These are phyloP conservation scores for Daldinia concentrica DNA, from an alignment of 495 filamentous ascomycete genomes.

Conservation along the genomic window DNA sequence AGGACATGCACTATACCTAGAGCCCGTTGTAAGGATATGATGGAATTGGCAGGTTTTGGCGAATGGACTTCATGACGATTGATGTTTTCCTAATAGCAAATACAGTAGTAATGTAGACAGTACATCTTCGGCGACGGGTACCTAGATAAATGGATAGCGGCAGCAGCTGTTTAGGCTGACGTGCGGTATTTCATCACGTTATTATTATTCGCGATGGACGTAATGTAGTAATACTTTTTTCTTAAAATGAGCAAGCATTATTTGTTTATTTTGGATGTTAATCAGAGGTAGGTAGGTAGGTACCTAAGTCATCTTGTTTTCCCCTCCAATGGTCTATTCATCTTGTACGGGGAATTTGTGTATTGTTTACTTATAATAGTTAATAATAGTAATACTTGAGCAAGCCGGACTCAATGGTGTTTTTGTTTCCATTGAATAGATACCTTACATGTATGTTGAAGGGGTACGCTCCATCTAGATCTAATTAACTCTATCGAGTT, in stretches of 20 bases:
- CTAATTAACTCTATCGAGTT: not conserved
- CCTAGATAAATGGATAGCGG: slow-evolving; percentile 14
- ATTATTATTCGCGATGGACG: not conserved
- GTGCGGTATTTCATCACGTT: not conserved
- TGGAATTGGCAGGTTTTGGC: slow-evolving; percentile 36
- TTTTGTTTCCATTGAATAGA: too few relatives aligned
- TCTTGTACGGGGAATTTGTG: too few relatives aligned
- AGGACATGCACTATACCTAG: slow-evolving; percentile 20
- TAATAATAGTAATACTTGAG: too few relatives aligned
- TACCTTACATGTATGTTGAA: too few relatives aligned
- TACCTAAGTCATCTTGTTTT: not conserved
- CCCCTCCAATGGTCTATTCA: not conserved
- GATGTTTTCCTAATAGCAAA: slow-evolving; percentile 38
- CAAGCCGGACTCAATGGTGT: too few relatives aligned
- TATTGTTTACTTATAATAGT: too few relatives aligned
- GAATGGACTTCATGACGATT: slow-evolving; percentile 34
- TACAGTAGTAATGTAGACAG: slow-evolving; percentile 47
- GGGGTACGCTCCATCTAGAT: not conserved
- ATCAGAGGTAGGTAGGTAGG: too few relatives aligned
- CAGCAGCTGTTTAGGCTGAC: not conserved
- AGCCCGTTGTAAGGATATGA: slow-evolving; percentile 32
- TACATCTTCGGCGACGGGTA: slow-evolving; percentile 20
- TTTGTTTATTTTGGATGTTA: not conserved
- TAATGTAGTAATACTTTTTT: not conserved
- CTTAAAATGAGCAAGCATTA: not conserved